phyloP scores from a whole-genome alignment of 371 early-diverging fungal genomes.

The Nematocida sp. region DNA sequence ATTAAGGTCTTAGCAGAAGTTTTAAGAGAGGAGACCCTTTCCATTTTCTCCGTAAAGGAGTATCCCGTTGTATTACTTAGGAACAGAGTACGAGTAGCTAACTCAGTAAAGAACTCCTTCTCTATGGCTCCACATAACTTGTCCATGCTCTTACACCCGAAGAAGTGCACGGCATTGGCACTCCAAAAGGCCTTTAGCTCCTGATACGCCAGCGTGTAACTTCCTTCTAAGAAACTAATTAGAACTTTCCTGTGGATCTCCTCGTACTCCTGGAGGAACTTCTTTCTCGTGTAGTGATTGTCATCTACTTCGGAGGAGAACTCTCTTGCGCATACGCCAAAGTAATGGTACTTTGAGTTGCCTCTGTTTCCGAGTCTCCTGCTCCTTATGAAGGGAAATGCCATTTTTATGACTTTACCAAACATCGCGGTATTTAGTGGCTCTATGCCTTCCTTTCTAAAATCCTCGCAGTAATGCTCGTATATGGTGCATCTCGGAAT shows the following conservation, averaged over 20 bases:
- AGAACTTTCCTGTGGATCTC: constrained; percentile 30
- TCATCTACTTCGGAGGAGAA: not conserved
- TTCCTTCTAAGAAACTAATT: not conserved
- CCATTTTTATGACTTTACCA: constrained; percentile 70
- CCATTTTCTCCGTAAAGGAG: not conserved
- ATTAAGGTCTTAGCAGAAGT: constrained; percentile 41
- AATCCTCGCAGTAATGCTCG: constrained; percentile 69
- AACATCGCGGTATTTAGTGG: constrained; percentile 72
- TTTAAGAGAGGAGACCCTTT: constrained; percentile 12
- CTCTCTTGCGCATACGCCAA: constrained; percentile 61
- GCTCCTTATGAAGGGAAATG: constrained; percentile 70
- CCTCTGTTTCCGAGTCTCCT: constrained; percentile 71
- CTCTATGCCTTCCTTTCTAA: constrained; percentile 63
- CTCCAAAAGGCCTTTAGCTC: constrained; percentile 46
- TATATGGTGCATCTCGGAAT: constrained; percentile 70
- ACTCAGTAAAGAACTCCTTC: constrained; percentile 22
- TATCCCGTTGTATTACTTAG: not conserved
- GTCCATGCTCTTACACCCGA: constrained; percentile 26
- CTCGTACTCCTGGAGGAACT: constrained; percentile 21
- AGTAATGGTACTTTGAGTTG: constrained; percentile 70
- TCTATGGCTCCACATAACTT: constrained; percentile 20
- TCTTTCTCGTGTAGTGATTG: constrained; percentile 1
- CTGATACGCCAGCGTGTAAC: constrained; percentile 38
- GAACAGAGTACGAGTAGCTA: not conserved
- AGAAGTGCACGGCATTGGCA: not conserved